phyloP scores from a whole-genome alignment of 176 grass and related monocot species.

The Cymbopogon citratus region DNA sequence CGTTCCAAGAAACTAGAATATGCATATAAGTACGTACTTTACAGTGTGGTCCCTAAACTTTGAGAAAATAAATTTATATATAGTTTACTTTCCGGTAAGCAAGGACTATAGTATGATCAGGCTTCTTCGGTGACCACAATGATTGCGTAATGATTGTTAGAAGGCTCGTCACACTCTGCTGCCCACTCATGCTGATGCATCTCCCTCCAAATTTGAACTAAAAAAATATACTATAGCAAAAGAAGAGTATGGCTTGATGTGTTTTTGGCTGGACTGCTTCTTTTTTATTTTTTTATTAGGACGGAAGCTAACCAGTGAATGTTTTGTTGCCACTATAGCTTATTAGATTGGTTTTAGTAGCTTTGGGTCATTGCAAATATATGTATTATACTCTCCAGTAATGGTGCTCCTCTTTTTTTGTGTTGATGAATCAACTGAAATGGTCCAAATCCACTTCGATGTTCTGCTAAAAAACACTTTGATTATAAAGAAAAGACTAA shows the following conservation, averaged over 20 bases:
- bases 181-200: background rate
- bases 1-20: background rate
- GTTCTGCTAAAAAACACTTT: too few species aligned
- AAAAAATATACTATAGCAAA: background rate
- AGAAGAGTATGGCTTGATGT: background rate
- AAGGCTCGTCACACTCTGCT: background rate
- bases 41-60: slow-evolving; percentile 15
- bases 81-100: background rate
- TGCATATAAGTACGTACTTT: background rate
- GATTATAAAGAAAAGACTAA: too few species aligned
- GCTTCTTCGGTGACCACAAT: background rate
- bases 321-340: too few species aligned
- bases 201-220: background rate
- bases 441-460: too few species aligned
- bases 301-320: too few species aligned
- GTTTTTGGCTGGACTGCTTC: background rate
- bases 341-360: too few species aligned
- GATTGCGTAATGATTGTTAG: slow-evolving; percentile 23
- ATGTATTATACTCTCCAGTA: too few species aligned
- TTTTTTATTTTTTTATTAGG: too few species aligned
- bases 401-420: too few species aligned
- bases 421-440: too few species aligned
- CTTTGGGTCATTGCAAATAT: too few species aligned
- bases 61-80: background rate
- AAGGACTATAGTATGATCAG: background rate